Evolutionary conservation across 305 asterid genomes (phyloP).

Genomic region (Solanum hybrid): DNA sequence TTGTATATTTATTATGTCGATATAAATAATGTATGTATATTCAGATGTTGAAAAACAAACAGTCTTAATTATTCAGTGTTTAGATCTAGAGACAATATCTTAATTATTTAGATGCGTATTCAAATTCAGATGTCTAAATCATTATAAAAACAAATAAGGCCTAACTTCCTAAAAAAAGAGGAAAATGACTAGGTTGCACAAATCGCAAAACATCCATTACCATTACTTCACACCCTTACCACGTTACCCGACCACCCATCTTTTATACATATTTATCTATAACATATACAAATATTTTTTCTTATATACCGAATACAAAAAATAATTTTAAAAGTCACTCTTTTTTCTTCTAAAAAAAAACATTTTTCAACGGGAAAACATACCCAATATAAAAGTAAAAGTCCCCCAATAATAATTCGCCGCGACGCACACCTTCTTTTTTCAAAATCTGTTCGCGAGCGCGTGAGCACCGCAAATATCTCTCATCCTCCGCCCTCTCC

Average conservation of each 20-base stretch:
- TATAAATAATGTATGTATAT: too few relatives aligned
- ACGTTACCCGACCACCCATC: too few relatives aligned
- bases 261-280: too few relatives aligned
- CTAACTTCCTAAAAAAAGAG: too few relatives aligned
- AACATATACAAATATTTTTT: neutral
- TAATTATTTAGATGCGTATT: neutral
- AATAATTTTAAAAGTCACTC: neutral
- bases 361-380: neutral
- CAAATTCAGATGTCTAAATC: too few relatives aligned
- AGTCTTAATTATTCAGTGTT: neutral
- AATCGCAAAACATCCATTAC: too few relatives aligned
- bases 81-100: neutral
- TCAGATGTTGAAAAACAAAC: neutral
- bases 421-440: neutral
- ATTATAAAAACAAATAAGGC: too few relatives aligned
- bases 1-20: too few relatives aligned
- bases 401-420: neutral
- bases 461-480: neutral
- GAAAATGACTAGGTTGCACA: too few relatives aligned
- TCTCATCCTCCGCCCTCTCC: neutral
- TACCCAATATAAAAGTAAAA: neutral
- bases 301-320: neutral
- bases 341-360: too few relatives aligned
- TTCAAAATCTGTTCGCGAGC: neutral
- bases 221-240: too few relatives aligned